Conservation (phyloP, 129 eudicot species). For the Mikania micrantha region DNA sequence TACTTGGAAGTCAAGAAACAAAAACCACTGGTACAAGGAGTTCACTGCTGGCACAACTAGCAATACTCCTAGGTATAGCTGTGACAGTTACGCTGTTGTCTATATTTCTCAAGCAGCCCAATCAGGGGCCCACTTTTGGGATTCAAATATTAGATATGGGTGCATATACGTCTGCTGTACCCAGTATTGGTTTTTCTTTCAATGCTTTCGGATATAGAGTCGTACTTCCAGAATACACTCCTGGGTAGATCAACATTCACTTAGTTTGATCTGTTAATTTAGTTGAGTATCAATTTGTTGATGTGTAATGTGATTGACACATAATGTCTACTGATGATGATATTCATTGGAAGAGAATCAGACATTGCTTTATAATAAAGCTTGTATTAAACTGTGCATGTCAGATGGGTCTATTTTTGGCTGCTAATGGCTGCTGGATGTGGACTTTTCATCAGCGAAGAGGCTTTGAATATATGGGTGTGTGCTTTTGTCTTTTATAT, state of each 20-base stretch:
- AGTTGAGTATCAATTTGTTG: background rate
- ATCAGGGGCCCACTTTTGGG: slow-evolving; percentile 43
- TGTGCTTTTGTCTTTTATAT: slow-evolving; percentile 28
- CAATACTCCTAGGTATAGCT: slow-evolving; percentile 65
- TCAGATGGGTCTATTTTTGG: slow-evolving; percentile 98
- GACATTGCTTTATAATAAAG: slow-evolving; percentile 6
- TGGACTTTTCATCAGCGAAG: slow-evolving; percentile 96
- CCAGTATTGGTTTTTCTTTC: slow-evolving; percentile 58
- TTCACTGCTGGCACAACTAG: slow-evolving; percentile 63
- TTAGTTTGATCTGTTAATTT: background rate
- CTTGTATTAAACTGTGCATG: slow-evolving; percentile 9
- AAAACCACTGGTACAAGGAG: slow-evolving; percentile 36
- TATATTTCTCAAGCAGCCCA: slow-evolving; percentile 45
- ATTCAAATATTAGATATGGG: slow-evolving; percentile 42
- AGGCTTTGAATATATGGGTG: slow-evolving; percentile 98
- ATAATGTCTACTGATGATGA: slow-evolving; percentile 3
- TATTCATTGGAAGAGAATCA: slow-evolving; percentile 4
- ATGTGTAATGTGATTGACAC: background rate
- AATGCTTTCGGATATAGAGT: slow-evolving; percentile 71
- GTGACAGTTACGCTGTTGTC: slow-evolving; percentile 55
- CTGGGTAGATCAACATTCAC: slow-evolving; percentile 54
- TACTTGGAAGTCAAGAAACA: slow-evolving; percentile 25
- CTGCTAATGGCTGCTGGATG: slow-evolving; percentile 93
- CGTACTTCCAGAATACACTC: slow-evolving; percentile 82
- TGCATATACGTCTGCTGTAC: slow-evolving; percentile 44